Evolutionary conservation across 192 early-diverging fungal genomes (phyloP).

Genomic region (Entrophospora sp.): DNA sequence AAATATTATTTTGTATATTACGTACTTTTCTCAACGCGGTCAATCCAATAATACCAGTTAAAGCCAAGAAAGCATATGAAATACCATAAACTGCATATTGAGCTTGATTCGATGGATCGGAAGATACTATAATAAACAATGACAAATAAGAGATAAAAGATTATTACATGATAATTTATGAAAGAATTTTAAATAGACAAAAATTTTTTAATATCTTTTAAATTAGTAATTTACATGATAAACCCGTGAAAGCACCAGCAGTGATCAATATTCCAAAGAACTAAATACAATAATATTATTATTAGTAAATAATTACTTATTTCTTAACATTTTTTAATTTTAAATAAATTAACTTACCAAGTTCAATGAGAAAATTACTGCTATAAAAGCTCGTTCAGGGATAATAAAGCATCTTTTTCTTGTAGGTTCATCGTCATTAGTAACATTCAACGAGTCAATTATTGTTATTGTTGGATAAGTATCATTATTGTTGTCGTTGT

Average conservation of each 20-base stretch:
- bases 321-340: background rate
- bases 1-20: background rate
- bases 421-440: no score
- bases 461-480: no score
- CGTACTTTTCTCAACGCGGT: background rate
- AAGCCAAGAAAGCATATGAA: background rate
- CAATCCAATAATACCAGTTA: background rate
- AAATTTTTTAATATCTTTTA: no score
- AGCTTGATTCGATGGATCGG: background rate
- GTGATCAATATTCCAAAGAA: background rate
- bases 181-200: background rate
- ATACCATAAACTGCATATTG: background rate
- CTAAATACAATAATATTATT: background rate
- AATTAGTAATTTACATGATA: background rate
- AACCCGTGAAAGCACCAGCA: background rate
- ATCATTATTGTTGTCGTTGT: no score
- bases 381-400: no score
- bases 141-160: no score
- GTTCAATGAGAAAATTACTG: no score
- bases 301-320: background rate
- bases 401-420: no score
- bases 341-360: slow-evolving; percentile 1
- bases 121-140: no score
- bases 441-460: no score
- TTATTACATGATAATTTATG: background rate